Conservation (phyloP, 768 basidiomycete genomes). For the Galerina marginata region DNA sequence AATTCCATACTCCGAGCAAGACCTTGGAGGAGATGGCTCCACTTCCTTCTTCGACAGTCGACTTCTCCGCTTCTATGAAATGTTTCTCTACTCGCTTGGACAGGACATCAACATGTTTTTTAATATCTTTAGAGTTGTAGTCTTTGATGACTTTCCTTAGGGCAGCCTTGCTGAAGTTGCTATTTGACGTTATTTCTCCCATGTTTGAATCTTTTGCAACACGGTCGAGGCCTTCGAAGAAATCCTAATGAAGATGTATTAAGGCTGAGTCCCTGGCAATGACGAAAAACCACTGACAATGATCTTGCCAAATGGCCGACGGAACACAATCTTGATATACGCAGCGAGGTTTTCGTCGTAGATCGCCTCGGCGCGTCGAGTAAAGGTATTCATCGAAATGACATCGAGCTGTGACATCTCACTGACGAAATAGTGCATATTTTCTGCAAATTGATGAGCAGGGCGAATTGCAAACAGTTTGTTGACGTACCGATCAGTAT, state of each 20-base stretch:
- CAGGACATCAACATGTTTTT: constrained; percentile 85
- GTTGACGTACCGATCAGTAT: constrained; percentile 82
- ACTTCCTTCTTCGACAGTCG: constrained; percentile 59
- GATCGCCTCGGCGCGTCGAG: constrained; percentile 75
- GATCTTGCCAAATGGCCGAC: constrained; percentile 85
- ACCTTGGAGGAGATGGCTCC: constrained; percentile 66
- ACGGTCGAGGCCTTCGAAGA: constrained; percentile 92
- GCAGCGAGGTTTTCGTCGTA: constrained; percentile 90
- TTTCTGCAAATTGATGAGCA: constrained; percentile 59
- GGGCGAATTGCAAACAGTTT: background rate
- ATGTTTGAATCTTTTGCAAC: constrained; percentile 81
- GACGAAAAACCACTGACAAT: constrained; percentile 59
- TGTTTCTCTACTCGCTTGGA: constrained; percentile 96
- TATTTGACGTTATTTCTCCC: constrained; percentile 75
- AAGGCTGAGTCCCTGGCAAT: background rate
- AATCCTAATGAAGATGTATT: constrained; percentile 64
- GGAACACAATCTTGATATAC: constrained; percentile 86
- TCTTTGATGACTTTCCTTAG: constrained; percentile 90
- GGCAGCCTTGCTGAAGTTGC: constrained; percentile 73
- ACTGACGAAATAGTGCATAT: constrained; percentile 93
- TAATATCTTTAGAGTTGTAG: constrained; percentile 85
- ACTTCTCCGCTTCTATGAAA: constrained; percentile 81
- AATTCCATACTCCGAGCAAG: constrained; percentile 87
- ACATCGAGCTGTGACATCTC: constrained; percentile 78
- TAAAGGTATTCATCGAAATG: constrained; percentile 63